These are phyloP conservation scores for Melampsora larici-populina DNA, from an alignment of 1,284 basidiomycete species.

Conservation along the genomic window DNA sequence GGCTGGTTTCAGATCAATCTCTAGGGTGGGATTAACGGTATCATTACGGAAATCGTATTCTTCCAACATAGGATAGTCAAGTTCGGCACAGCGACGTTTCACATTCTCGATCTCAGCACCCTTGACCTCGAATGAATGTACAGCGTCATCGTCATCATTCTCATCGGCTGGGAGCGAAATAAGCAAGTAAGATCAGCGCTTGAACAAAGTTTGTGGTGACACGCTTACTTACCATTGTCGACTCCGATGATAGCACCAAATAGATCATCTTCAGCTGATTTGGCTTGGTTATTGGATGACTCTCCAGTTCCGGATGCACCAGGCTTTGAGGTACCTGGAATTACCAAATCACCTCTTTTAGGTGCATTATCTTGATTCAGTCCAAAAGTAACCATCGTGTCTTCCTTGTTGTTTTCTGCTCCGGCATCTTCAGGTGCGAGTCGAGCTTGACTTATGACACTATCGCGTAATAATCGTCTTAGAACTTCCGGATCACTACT, in stretches of 20 bases:
- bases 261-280: slow-evolving; percentile 65
- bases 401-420: slow-evolving; percentile 56
- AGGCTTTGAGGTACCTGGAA: slow-evolving; percentile 64
- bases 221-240: slow-evolving; percentile 66
- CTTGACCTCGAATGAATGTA: slow-evolving; percentile 90
- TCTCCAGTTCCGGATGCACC: slow-evolving; percentile 15
- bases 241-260: slow-evolving; percentile 87
- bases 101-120: slow-evolving; percentile 76
- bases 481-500: slow-evolving; percentile 87
- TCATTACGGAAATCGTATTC: slow-evolving; percentile 98
- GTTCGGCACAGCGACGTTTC: slow-evolving; percentile 68
- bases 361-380: slow-evolving; percentile 69
- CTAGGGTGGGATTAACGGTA: slow-evolving; percentile 85
- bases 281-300: slow-evolving; percentile 47
- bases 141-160: slow-evolving; percentile 90
- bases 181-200: neutral
- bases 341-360: slow-evolving; percentile 71
- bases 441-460: slow-evolving; percentile 73
- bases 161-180: slow-evolving; percentile 65
- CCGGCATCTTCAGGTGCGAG: slow-evolving; percentile 52
- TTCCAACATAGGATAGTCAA: slow-evolving; percentile 93
- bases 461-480: slow-evolving; percentile 78
- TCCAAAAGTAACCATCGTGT: slow-evolving; percentile 60
- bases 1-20: slow-evolving; percentile 93
- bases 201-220: neutral